Base-by-base conservation (phyloP, 768 basidiomycete genomes). In the Pleurotus djamor region DNA sequence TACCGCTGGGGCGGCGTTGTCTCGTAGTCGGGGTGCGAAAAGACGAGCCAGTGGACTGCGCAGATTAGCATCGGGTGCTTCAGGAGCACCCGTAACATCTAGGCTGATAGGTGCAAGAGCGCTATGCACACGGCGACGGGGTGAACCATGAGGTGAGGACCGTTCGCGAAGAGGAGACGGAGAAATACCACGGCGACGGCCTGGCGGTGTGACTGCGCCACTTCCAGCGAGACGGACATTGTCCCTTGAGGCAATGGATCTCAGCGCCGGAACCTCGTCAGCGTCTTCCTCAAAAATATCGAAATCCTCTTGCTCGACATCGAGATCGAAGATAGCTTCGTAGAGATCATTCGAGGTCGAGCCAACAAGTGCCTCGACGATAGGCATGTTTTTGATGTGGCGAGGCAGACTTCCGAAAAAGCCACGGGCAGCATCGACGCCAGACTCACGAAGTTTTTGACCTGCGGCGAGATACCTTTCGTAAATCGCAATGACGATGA, bases 241-340 rank as follows among this genome's bases (percentile, higher is more conserved):
- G 43, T 80, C 78, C 17, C 71, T 64, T 0, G 79, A 81, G 57
- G 74, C 67, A n/a, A 71, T 59, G 7, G 78, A 79, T 14, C 73
- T 71, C 35, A 81, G 63, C 2, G 71, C 71, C 3, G 74, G 72
- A 6, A 48, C 21, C 1, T 59, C 54, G 3, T 82, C 84, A n/a
- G 77, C 84, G 5, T 70, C 76, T 10, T 80, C 81, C 4, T 72
- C 73, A 63, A 88, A 86, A 32, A 85, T 72, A 43, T 79, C 81
- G 16, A 74, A 71, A 7, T 84, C 79, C 36, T 72, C 68, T 3
- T 71, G 68, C 13, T 9, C 38, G 17, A 81, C 67, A 32, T 91
- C 87, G 1, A 89, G 82, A 57, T 90, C 88, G 65, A 94, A 92
- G 45, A 94, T 89, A 1, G 89, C 89, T 52, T 89, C 89, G 65